Base-by-base conservation (phyloP, 2,329 filamentous ascomycete genomes). In the Pestalotiopsis sp. region DNA sequence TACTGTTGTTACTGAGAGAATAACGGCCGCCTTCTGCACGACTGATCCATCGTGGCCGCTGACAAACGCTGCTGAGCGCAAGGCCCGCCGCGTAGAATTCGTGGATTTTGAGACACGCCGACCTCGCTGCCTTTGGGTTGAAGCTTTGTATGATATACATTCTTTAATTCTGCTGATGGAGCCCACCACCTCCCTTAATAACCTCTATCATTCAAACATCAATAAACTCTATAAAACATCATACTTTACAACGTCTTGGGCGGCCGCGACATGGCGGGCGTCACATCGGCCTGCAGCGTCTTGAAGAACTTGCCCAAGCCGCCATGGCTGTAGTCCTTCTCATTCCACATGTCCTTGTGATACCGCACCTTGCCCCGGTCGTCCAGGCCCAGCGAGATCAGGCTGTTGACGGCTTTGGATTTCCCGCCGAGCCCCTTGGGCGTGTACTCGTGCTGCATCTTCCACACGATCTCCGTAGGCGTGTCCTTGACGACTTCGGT, bases 331-430 rank as follows among this genome's bases (percentile, higher is more conserved):
- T 84, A 84, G 68, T 85, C 82, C 71, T 85, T 84, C 70, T 82
- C 77, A 67, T 84, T 84, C 83, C 83, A 85, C 81, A 82, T 81
- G 69, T 85, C 83, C 73, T 85, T 85, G 71, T 85, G 82, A 74
- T 84, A 85, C 52, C 79, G 78, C 23, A 84, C 81, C 69, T 81
- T 84, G 65, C 74, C 72, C 67, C 77, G 66, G 39, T 80, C 79
- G 68, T 82, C 79, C 64, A 85, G 72, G 4, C 74, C 76, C 69
- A 84, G 71, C 4, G 76, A 82, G 0, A 84, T 76, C 4, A 85
- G 72, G 41, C 77, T 80, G 68, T 84, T 80, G 11, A 83, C 81
- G 12, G 76, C 68, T 72, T 82, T 82, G 2, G 72, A 72, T 1
- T 78, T 74, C 27, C 27, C 27, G 4, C 81, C 77, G 39, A 82